Base-by-base conservation (phyloP, 371 early-diverging fungal species). In the Mortierella sp. region DNA sequence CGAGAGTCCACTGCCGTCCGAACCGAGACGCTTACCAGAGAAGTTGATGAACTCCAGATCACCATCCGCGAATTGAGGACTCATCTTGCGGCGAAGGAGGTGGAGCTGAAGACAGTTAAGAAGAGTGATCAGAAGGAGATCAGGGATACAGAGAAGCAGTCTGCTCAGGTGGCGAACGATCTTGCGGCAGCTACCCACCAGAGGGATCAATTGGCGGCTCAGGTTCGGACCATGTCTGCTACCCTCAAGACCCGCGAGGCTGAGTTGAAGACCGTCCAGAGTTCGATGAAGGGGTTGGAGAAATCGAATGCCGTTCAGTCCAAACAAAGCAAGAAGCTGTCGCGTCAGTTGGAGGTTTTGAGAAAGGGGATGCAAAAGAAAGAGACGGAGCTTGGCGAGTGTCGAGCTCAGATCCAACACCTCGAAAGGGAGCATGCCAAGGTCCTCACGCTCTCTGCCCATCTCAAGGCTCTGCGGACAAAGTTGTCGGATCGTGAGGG, bases 351-450 rank as follows among this genome's bases (percentile, higher is more conserved):
- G 8, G 48, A 6, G 5, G 16, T 49, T 6, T 29, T 79, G 32
- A 79, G 58, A 63, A 71, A 71, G 29, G 51, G 58, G 16, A 55
- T 71, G 70, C 0, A 21, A 0, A 41, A 75, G 10, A 75, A 74
- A 4, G 68, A 74, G 58, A 51, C 41, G 16, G 79, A 79, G 49
- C 58, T 79, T 21, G 27, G 70, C 18, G 29, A 49, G 1, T 75
- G 58, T 29, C 75, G 58, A 8, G 14, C 71, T 0, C 29, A 75
- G 60, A 79, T 79, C 60, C 75, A 71, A 49, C 12, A 41, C 7
- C 75, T 79, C 0, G 79, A 79, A 49, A 71, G 75, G 2, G 74
- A 74, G 38, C 75, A 79, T 21, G 14, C 48, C 18, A 71, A 75
- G 60, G 58, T 75, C 41, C 18, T 44, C 12, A 4, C 79, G 0